Percentiles rank a stretch among this genome's conserved stretches.
Conservation (phyloP, 345 rosid genomes). For the Conringia planisiliqua region DNA sequence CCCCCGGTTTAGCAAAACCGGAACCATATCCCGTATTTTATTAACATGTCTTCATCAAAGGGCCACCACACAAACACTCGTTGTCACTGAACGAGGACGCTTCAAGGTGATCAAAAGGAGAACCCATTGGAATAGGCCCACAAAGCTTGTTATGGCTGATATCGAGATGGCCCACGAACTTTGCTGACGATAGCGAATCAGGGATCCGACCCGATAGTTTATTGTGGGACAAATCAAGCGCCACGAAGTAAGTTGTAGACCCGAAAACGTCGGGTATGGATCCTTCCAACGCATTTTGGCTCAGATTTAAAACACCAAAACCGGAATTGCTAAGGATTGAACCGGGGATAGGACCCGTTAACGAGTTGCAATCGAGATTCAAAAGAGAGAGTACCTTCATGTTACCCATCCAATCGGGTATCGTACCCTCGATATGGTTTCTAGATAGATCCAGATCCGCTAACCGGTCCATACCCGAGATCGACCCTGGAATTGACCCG, state of each 20-base stretch:
- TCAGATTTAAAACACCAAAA: constrained; percentile 64
- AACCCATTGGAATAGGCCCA: constrained; percentile 74
- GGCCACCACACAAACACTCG: constrained; percentile 85
- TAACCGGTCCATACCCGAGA: constrained; percentile 56
- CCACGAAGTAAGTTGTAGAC: constrained; percentile 63
- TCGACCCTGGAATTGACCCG: constrained; percentile 66
- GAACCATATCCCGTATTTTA: not conserved
- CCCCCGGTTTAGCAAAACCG: constrained; percentile 5
- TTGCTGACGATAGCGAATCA: constrained; percentile 50
- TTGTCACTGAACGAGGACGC: constrained; percentile 64
- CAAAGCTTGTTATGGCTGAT: constrained; percentile 88
- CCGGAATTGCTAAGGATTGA: constrained; percentile 53
- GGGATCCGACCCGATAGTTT: constrained; percentile 68
- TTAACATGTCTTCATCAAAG: constrained; percentile 65
- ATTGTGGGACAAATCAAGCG: constrained; percentile 73
- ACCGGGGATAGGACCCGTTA: constrained; percentile 61
- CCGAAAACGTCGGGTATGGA: constrained; percentile 77
- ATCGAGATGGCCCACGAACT: constrained; percentile 75
- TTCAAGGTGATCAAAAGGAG: constrained; percentile 74
- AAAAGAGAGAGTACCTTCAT: constrained; percentile 80
- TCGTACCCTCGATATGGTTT: constrained; percentile 56
- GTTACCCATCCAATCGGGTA: constrained; percentile 64
- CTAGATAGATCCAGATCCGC: constrained; percentile 80
- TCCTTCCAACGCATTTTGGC: constrained; percentile 73
- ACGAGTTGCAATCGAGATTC: constrained; percentile 58